A percentile compares a stretch with the other conserved stretches of the same genome.
phyloP scores from a whole-genome alignment of 306 rosid genomes.

The Cicer cuneatum region DNA sequence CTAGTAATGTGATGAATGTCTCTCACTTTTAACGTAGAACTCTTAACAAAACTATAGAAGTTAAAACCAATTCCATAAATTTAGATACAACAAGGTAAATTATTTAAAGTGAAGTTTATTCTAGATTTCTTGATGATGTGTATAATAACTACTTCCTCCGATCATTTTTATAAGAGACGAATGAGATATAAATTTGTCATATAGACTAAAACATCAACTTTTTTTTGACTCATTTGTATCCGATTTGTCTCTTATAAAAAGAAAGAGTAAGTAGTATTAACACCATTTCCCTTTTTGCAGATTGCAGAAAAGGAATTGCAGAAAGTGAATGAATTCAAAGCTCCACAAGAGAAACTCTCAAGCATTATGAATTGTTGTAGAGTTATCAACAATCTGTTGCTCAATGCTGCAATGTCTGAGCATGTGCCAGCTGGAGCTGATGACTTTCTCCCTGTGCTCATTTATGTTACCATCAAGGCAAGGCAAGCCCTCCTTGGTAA shows the following conservation, averaged over 20 bases:
- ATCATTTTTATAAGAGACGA: too few relatives aligned
- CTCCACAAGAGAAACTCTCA: constrained; percentile 74
- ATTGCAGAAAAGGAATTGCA: constrained; percentile 77
- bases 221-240: too few relatives aligned
- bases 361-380: constrained; percentile 73
- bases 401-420: constrained; percentile 68
- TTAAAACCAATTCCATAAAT: too few relatives aligned
- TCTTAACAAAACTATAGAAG: too few relatives aligned
- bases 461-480: constrained; percentile 84
- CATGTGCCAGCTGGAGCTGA: constrained; percentile 77
- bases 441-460: constrained; percentile 81
- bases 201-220: too few relatives aligned
- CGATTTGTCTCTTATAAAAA: too few relatives aligned
- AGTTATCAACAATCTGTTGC: constrained; percentile 74
- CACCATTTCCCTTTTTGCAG: constrained; percentile 44
- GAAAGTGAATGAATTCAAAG: constrained; percentile 71
- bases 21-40: too few relatives aligned
- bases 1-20: too few relatives aligned
- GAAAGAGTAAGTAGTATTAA: background rate
- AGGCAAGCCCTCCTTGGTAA: constrained; percentile 87
- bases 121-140: background rate
- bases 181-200: too few relatives aligned
- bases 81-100: too few relatives aligned
- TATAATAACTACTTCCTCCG: background rate
- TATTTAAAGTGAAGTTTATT: too few relatives aligned